Evolutionary conservation across 2,329 filamentous ascomycete genomes (phyloP).

Genomic region (Leptographium radiaticola): DNA sequence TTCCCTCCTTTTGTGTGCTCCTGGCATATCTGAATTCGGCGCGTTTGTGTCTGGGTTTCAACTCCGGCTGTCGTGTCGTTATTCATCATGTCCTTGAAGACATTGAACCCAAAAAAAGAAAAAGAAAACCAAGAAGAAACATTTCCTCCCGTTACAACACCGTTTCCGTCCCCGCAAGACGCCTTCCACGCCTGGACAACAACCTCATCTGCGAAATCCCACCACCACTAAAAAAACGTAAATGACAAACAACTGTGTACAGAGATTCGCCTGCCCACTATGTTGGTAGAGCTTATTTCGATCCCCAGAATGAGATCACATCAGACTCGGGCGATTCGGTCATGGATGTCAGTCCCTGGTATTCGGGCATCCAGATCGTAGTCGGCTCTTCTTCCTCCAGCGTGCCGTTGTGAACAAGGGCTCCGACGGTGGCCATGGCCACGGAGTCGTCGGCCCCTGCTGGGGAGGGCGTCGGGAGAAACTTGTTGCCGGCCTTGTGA

Average conservation of each 20-base stretch:
- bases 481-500: constrained; percentile 34
- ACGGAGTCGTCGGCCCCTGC: constrained; percentile 29
- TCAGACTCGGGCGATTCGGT: constrained; percentile 19
- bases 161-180: not conserved
- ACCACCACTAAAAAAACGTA: not conserved
- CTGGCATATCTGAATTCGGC: not conserved
- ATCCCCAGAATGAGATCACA: constrained; percentile 14
- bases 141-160: not conserved
- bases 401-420: constrained; percentile 6
- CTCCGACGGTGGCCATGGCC: constrained; percentile 20
- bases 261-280: not conserved
- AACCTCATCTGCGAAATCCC: not conserved
- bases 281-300: not conserved
- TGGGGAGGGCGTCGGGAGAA: constrained; percentile 25
- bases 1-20: constrained; percentile 1
- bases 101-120: not conserved
- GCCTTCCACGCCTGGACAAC: not conserved
- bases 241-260: not conserved
- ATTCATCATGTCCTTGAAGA: constrained; percentile 2
- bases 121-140: not conserved
- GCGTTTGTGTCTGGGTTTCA: constrained; percentile 2
- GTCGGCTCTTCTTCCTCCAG: constrained; percentile 31
- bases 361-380: constrained; percentile 35
- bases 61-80: constrained; percentile 6
- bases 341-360: constrained; percentile 18